Base-by-base conservation (phyloP, 108 stramenopile genomes). In the Cyclotella baltica region DNA sequence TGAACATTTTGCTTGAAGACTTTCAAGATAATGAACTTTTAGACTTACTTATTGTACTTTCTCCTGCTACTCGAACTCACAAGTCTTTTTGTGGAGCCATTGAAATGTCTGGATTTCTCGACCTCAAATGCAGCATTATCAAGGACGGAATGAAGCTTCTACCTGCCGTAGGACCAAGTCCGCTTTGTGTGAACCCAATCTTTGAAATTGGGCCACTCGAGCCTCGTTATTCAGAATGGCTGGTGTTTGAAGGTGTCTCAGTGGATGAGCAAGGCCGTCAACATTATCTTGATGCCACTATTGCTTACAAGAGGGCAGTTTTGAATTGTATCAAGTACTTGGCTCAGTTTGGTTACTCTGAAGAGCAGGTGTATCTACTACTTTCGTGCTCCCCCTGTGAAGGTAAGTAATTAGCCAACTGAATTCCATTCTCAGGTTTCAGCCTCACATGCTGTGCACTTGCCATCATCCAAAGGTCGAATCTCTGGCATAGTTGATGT, bases 191-290 rank as follows among this genome's bases (percentile, higher is more conserved):
- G 19, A 88, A 88, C 61, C 89, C 89, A 35, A 86, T 90, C 52
- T 90, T 88, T 73, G 86, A 88, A 72, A 88, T 88, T 48, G 89
- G 89, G 18, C 89, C 89, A 10, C 61, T 90, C n/a, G 89, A 90
- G 35, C 89, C 89, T 18, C 89, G 89, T 8, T 90, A 75, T 58
- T 80, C 80, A 8, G 87, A 88, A 63, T 88, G 87, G 87, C 71
- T 90, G 16, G 87, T 88, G 25, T 90, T 90, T 68, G 87, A 90
- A 69, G 89, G 89, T 16, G 73, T 90, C 67, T 88, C 86, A 13
- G 89, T 90, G 28, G 89, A 88, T 63, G 88, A 88, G 31, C 67
- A 80, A 48, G 89, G 89, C 47, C 61, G 73, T 30, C 89, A 90
- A 52, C 88, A 88, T 65, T 90, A 87, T 62, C 75, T 90, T 22